Conservation (phyloP, 805 yeast species). For the Zygosaccharomyces kombuchaensis region DNA sequence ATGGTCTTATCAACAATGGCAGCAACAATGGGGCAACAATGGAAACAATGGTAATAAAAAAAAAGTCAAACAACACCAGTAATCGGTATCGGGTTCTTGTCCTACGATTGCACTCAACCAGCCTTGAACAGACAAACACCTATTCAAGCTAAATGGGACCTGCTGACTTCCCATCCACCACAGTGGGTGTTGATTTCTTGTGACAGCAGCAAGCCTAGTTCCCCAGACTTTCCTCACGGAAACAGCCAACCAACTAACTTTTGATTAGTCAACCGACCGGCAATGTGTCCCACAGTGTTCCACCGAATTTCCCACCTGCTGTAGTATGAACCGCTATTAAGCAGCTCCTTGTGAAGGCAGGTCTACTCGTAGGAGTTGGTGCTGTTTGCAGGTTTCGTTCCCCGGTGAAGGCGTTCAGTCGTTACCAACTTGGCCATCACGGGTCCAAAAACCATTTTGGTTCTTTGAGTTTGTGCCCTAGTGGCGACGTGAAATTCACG, state of each 20-base stretch:
- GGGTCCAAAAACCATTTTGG: background rate
- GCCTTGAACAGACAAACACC: constrained; percentile 16
- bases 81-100: constrained; percentile 39
- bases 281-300: constrained; percentile 25
- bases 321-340: background rate
- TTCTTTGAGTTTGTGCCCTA: background rate
- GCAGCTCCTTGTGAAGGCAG: constrained; percentile 5
- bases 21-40: background rate
- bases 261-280: background rate
- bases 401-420: background rate
- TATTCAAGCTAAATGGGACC: constrained; percentile 30
- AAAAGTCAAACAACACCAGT: constrained; percentile 27
- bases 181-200: constrained; percentile 28
- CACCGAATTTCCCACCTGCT: constrained; percentile 41
- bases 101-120: constrained; percentile 39
- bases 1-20: background rate
- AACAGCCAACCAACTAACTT: constrained; percentile 3
- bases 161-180: constrained; percentile 32
- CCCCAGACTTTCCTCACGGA: constrained; percentile 27
- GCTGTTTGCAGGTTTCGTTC: constrained; percentile 5
- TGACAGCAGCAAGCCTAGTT: constrained; percentile 29
- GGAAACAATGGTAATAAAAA: background rate
- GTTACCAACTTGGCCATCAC: background rate
- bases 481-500: background rate
- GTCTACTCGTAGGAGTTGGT: constrained; percentile 5